These are phyloP conservation scores for Fragaria nilgerrensis DNA, from an alignment of 306 rosid genomes.

Conservation along the genomic window DNA sequence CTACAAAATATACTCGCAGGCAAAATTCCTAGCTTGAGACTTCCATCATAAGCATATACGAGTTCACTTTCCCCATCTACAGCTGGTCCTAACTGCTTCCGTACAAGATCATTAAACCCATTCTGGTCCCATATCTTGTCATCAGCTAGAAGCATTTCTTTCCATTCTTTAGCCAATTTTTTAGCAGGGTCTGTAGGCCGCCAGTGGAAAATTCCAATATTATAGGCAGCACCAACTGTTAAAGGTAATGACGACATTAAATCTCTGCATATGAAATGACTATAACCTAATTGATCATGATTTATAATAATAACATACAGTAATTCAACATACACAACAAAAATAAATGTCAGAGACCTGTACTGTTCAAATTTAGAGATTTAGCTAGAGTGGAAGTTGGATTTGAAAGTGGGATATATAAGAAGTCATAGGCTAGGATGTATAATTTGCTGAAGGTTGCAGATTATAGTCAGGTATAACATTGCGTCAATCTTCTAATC, in stretches of 20 bases:
- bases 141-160: conserved; percentile 68
- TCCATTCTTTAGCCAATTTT: conserved; percentile 89
- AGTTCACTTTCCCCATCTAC: conserved; percentile 75
- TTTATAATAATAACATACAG: not conserved
- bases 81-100: conserved; percentile 68
- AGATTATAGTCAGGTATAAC: not conserved
- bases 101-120: conserved; percentile 77
- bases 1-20: conserved; percentile 92
- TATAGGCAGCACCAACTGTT: conserved; percentile 79
- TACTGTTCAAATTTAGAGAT: not conserved
- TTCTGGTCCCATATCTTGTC: conserved; percentile 94
- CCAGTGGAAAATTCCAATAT: conserved; percentile 97
- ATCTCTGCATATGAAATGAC: not conserved
- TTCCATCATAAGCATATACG: conserved; percentile 86
- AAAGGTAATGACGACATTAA: not conserved
- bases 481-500: not conserved
- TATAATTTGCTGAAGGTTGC: not conserved
- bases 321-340: not conserved
- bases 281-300: not conserved
- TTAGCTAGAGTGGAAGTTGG: not conserved
- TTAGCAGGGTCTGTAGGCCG: conserved; percentile 79
- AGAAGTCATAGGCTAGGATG: not conserved
- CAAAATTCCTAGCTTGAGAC: conserved; percentile 80
- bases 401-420: not conserved
- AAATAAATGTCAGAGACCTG: not conserved